These are phyloP conservation scores for Nematocida sp. DNA, from an alignment of 371 early-diverging fungal species.

Conservation along the genomic window DNA sequence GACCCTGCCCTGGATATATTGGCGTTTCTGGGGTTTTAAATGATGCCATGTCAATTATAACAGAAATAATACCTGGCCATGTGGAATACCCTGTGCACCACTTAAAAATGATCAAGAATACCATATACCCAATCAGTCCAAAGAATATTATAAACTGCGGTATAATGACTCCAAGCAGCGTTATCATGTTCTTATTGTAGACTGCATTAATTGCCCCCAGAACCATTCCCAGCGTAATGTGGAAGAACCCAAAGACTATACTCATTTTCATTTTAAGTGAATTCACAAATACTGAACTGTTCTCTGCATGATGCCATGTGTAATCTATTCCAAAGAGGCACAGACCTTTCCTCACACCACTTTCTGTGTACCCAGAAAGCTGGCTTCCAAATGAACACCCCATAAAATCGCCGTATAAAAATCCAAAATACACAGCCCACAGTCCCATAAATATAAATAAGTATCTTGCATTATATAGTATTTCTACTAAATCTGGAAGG, in stretches of 20 bases:
- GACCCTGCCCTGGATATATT: constrained; percentile 72
- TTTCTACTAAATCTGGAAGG: constrained; percentile 76
- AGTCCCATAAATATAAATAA: constrained; percentile 90
- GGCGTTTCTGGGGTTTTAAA: constrained; percentile 79
- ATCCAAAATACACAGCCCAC: constrained; percentile 90
- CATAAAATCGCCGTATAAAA: constrained; percentile 94
- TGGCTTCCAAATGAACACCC: constrained; percentile 78
- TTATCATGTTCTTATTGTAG: constrained; percentile 77
- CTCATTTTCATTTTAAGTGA: constrained; percentile 99
- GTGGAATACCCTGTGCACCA: constrained; percentile 79
- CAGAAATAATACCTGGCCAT: constrained; percentile 89
- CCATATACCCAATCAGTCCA: constrained; percentile 88
- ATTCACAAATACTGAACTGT: constrained; percentile 82
- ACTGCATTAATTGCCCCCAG: constrained; percentile 83
- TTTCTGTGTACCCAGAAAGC: constrained; percentile 63
- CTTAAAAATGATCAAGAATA: constrained; percentile 85
- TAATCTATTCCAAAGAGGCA: constrained; percentile 73
- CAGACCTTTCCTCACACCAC: constrained; percentile 12
- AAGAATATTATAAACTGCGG: constrained; percentile 90
- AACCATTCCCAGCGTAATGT: constrained; percentile 89
- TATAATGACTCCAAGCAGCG: constrained; percentile 80
- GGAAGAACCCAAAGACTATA: constrained; percentile 89
- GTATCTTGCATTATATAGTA: constrained; percentile 90
- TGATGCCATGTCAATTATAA: constrained; percentile 85
- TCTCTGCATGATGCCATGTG: constrained; percentile 87